Evolutionary conservation across 768 basidiomycete species (phyloP).

Genomic region (Amanita jacksonii): DNA sequence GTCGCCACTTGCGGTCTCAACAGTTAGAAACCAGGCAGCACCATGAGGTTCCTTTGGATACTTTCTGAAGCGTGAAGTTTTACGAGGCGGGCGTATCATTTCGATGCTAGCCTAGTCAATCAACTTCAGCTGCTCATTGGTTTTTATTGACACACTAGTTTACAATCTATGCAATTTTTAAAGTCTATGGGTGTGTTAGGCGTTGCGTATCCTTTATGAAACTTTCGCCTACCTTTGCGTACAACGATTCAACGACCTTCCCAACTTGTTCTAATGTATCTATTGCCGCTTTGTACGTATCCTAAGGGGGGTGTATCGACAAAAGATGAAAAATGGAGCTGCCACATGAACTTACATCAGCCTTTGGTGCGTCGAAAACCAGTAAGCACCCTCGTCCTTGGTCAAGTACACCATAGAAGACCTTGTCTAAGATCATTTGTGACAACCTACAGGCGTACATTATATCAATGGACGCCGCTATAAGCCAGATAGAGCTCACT

Average conservation of each 20-base stretch:
- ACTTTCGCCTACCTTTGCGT: conserved; percentile 52
- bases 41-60: no score
- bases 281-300: conserved; percentile 82
- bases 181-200: conserved; percentile 12
- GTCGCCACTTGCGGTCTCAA: no score
- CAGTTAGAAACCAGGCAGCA: no score
- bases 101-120: no score
- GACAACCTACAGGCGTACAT: conserved; percentile 48
- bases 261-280: conserved; percentile 84
- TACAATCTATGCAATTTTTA: conserved; percentile 19
- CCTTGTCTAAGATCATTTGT: conserved; percentile 97
- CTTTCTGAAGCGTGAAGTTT: no score
- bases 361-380: conserved; percentile 81
- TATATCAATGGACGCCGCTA: not conserved
- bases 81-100: no score
- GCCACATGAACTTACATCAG: conserved; percentile 51
- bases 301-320: conserved; percentile 32
- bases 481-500: conserved; percentile 40
- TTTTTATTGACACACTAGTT: no score
- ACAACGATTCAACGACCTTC: conserved; percentile 90
- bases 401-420: conserved; percentile 92
- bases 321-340: not conserved
- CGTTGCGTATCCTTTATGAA: not conserved
- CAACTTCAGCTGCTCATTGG: no score
- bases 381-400: conserved; percentile 88